Conservation (phyloP, 192 early-diverging fungal genomes). For the Polychytrium aggregatum region DNA sequence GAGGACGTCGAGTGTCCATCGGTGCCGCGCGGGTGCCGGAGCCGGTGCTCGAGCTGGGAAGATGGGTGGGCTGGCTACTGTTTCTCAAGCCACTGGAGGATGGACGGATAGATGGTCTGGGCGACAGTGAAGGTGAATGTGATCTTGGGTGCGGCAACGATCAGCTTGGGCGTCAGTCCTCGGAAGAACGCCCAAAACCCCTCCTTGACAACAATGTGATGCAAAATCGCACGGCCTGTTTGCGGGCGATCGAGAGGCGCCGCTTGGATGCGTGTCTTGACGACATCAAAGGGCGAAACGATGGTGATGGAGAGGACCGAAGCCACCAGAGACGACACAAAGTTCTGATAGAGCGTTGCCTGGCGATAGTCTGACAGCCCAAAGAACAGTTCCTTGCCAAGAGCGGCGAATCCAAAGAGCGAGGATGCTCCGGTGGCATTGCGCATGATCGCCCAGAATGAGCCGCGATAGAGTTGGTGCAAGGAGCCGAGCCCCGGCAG, state of each 20-base stretch:
- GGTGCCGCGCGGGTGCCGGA: no score
- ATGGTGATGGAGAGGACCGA: constrained; percentile 79
- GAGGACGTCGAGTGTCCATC: no score
- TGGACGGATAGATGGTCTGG: constrained; percentile 51
- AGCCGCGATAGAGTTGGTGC: constrained; percentile 40
- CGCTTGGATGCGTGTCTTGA: constrained; percentile 94
- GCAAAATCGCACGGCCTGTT: constrained; percentile 65
- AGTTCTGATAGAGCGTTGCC: constrained; percentile 83
- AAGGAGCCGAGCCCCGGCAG: no score
- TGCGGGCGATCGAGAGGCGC: constrained; percentile 72
- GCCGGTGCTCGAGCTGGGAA: no score
- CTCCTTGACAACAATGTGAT: constrained; percentile 70
- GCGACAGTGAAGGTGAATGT: constrained; percentile 89
- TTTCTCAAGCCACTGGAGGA: no score
- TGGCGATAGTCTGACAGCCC: constrained; percentile 59
- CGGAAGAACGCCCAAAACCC: constrained; percentile 84
- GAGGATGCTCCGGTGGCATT: constrained; percentile 92
- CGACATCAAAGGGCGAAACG: constrained; percentile 84
- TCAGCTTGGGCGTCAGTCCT: constrained; percentile 33
- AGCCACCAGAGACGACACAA: constrained; percentile 76
- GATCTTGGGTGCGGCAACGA: constrained; percentile 68
- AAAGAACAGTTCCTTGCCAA: constrained; percentile 81
- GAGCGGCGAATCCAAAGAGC: constrained; percentile 77
- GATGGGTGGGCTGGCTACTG: no score
- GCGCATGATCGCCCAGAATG: constrained; percentile 79